Conservation (phyloP, 441 rosid genomes). For the Adansonia gregorii region DNA sequence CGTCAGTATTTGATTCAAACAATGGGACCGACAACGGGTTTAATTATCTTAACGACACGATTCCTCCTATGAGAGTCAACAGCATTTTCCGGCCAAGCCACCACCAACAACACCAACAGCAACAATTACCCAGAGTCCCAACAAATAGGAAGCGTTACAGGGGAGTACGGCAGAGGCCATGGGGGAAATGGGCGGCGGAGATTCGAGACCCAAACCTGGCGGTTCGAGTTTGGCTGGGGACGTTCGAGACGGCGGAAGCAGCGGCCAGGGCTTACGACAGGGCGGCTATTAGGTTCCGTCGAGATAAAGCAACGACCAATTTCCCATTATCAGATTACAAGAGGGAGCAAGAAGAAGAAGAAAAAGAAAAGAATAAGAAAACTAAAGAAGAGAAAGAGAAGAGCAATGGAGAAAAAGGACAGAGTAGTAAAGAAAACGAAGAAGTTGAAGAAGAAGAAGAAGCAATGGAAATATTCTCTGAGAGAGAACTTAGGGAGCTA, state of each 20-base stretch:
- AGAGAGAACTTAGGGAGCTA: not conserved
- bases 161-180: conserved; percentile 39
- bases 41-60: not conserved
- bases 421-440: not conserved
- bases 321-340: conserved; percentile 38
- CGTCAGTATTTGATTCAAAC: not conserved
- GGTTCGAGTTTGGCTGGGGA: conserved; percentile 25
- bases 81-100: conserved; percentile 24
- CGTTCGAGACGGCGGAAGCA: conserved; percentile 21
- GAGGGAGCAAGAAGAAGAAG: not conserved
- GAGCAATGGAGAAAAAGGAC: not conserved
- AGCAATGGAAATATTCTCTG: conserved; percentile 2
- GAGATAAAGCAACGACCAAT: conserved; percentile 37
- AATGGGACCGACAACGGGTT: not conserved
- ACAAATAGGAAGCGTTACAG: conserved; percentile 28
- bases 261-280: conserved; percentile 29
- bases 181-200: conserved; percentile 28
- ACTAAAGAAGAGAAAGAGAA: not conserved
- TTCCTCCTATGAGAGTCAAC: not conserved
- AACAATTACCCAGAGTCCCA: not conserved
- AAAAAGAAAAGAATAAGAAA: not conserved
- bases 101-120: not conserved
- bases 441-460: not conserved
- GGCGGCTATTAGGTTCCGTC: conserved; percentile 43
- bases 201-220: conserved; percentile 5